These are phyloP conservation scores for Escallonia rubra DNA, from an alignment of 129 eudicot species.

Conservation along the genomic window DNA sequence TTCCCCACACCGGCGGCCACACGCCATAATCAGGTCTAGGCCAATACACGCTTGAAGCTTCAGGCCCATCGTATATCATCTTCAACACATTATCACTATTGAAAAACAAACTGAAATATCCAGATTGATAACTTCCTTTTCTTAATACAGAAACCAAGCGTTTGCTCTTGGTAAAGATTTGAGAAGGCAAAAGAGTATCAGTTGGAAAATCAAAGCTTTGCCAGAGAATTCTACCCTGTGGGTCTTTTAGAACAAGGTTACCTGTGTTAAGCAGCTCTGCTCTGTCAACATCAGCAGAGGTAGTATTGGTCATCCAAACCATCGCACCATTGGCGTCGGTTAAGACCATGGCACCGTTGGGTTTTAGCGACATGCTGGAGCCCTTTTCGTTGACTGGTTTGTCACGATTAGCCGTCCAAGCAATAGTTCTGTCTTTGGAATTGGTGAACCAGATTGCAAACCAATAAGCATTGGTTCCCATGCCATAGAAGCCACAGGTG, in stretches of 20 bases:
- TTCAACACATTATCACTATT: not conserved
- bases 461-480: slow-evolving; percentile 36
- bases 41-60: not conserved
- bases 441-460: slow-evolving; percentile 53
- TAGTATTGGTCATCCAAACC: too few relatives aligned
- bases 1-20: too few relatives aligned
- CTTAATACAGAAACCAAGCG: slow-evolving; percentile 5
- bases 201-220: slow-evolving; percentile 1
- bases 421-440: slow-evolving; percentile 38
- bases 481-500: slow-evolving; percentile 38
- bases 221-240: not conserved
- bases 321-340: too few relatives aligned
- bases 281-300: too few relatives aligned
- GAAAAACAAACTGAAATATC: slow-evolving; percentile 1
- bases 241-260: not conserved
- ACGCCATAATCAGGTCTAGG: not conserved
- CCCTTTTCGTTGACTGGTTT: slow-evolving; percentile 8
- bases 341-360: slow-evolving; percentile 16
- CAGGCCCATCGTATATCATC: not conserved
- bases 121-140: not conserved
- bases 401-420: slow-evolving; percentile 26
- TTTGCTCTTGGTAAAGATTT: not conserved
- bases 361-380: slow-evolving; percentile 6
- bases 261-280: not conserved
- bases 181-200: not conserved